phyloP scores from a whole-genome alignment of 148 eudicot genomes.

The Diospyros kaki region DNA sequence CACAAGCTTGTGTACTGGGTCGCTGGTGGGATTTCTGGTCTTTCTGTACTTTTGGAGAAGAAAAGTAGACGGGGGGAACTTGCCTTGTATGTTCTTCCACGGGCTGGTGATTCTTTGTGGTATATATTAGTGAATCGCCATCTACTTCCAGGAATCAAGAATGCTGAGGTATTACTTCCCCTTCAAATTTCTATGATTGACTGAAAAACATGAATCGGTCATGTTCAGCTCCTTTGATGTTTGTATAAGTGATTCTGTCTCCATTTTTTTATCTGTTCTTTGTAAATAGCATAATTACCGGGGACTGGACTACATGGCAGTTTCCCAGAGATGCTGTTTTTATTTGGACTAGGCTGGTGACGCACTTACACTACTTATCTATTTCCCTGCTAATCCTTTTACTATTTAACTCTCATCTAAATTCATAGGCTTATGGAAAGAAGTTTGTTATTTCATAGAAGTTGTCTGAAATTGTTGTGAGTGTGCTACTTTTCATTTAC shows the following conservation, averaged over 20 bases:
- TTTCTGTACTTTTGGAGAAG: constrained; percentile 85
- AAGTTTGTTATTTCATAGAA: not conserved
- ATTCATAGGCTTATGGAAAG: not conserved
- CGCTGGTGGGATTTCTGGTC: constrained; percentile 85
- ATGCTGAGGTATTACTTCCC: constrained; percentile 71
- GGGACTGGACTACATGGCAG: not conserved
- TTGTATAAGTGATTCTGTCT: not conserved
- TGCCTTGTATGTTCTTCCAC: constrained; percentile 93
- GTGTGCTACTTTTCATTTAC: too few relatives aligned
- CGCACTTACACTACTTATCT: not conserved
- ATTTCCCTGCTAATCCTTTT: not conserved
- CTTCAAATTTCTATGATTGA: not conserved
- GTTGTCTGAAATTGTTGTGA: not conserved
- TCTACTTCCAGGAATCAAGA: constrained; percentile 73
- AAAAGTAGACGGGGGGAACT: constrained; percentile 88
- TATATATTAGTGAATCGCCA: constrained; percentile 82
- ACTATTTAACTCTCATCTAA: not conserved
- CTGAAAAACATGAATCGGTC: not conserved
- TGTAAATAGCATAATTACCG: not conserved
- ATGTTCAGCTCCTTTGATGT: not conserved
- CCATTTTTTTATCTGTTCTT: too few relatives aligned
- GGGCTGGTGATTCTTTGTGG: constrained; percentile 94
- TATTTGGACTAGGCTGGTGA: not conserved
- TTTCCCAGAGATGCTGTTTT: not conserved
- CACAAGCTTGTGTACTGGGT: constrained; percentile 97